Percentiles rank a stretch among this genome's conserved stretches.
Conservation (phyloP, 164 flowering plant species). For the Saururus chinensis region DNA sequence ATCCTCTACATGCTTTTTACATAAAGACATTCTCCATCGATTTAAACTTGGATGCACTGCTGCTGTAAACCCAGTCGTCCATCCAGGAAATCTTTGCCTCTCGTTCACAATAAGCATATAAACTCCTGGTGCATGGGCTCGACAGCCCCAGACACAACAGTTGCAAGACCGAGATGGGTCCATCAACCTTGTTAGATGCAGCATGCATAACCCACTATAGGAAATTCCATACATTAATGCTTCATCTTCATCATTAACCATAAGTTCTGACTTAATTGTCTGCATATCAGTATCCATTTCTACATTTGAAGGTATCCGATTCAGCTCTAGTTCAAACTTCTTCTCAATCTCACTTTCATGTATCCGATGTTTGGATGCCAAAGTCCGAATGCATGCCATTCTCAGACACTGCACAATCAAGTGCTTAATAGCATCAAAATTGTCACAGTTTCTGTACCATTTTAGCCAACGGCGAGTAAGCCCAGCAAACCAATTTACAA, state of each 20-base stretch:
- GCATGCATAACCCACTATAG: constrained; percentile 59
- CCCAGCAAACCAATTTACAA: constrained; percentile 79
- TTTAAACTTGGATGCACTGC: constrained; percentile 79
- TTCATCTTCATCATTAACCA: constrained; percentile 31
- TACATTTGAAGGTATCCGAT: constrained; percentile 40
- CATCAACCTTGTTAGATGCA: constrained; percentile 61
- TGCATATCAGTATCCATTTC: constrained; percentile 43
- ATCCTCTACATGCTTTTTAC: constrained; percentile 68
- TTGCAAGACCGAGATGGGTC: constrained; percentile 50
- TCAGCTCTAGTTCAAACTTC: constrained; percentile 48
- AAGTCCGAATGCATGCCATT: constrained; percentile 75
- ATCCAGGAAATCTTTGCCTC: constrained; percentile 72
- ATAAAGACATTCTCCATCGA: constrained; percentile 57
- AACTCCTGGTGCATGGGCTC: constrained; percentile 47
- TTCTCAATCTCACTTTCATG: constrained; percentile 62
- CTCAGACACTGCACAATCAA: constrained; percentile 45
- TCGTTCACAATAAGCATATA: constrained; percentile 77
- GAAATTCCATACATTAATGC: constrained; percentile 53
- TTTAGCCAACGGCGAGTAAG: constrained; percentile 59
- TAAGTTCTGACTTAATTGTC: constrained; percentile 20
- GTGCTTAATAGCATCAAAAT: constrained; percentile 47
- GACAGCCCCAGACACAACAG: constrained; percentile 73
- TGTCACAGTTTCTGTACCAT: constrained; percentile 51
- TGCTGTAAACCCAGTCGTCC: constrained; percentile 79
- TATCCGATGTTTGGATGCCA: constrained; percentile 68